Evolutionary conservation across 2,329 filamentous ascomycete species (phyloP), one percentile per base, ranked within the genome.

Genomic region (Nothophaeocryptopus gaeumannii): DNA sequence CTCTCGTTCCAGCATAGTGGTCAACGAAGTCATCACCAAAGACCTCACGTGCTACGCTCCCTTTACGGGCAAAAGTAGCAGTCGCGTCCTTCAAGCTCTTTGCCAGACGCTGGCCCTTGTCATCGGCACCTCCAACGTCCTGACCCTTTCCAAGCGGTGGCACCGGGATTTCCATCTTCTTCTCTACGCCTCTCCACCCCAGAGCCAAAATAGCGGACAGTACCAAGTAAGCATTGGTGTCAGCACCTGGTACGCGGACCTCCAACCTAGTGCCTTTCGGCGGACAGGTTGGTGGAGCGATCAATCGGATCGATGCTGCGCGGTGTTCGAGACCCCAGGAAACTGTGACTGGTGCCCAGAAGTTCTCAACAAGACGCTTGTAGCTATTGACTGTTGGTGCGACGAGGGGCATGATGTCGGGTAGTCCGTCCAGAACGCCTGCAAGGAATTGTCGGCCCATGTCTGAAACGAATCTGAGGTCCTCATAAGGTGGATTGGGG

Each of bases 321-420:
- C 93, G 88, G 69, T 99, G 92, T 71, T 97, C 93, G 5, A 96
- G 74, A 1, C 93, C 93, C 93, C 93, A 99, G 0, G 89, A 96
- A 0, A 97, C 93, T 0, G 92, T 96, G 5, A 99, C 93, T 0
- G 93, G 93, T 0, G 93, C 93, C 93, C 93, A 99, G 73, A 96
- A 97, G 73, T 97, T 97, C 75, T 99, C 93, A 2, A 99, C 93
- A 0, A 99, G 80, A 3, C 93, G 85, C 74, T 99, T 99, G 78
- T 99, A 99, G 54, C 89, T 95, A 78, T 99, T 99, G 65, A 99
- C 82, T 1, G 89, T 99, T 0, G 93, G 93, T 1, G 92, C 93
- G 10, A 99, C 78, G 51, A 97, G 77, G 1, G 93, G 93, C 93
- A 99, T 99, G 59, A 97, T 83, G 65, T 96, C 89, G 2, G 93